phyloP scores from a whole-genome alignment of 805 yeast species.

The Metschnikowia dekortorum region DNA sequence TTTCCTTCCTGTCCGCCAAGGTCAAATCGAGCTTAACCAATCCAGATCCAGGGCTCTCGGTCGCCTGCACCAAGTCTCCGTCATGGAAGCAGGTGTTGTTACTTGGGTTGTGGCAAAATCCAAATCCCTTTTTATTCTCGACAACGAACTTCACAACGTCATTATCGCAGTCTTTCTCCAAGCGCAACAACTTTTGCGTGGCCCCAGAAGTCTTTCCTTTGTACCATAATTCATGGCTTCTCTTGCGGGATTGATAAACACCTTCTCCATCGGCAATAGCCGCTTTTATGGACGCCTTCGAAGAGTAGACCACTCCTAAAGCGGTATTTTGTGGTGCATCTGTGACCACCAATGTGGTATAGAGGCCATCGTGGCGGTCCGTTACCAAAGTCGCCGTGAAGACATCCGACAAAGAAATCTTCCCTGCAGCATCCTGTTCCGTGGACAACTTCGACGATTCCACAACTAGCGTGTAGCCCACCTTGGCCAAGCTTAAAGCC shows the following conservation, averaged over 20 bases:
- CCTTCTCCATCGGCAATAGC: conserved; percentile 82
- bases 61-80: conserved; percentile 26
- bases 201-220: conserved; percentile 98
- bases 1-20: conserved; percentile 52
- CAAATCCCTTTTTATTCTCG: conserved; percentile 70
- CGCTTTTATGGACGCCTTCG: conserved; percentile 71
- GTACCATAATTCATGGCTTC: conserved; percentile 81
- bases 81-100: conserved; percentile 67
- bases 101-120: conserved; percentile 87
- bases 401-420: conserved; percentile 39
- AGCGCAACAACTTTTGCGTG: conserved; percentile 65
- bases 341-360: conserved; percentile 75
- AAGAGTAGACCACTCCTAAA: conserved; percentile 89
- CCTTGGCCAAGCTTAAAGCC: conserved; percentile 25
- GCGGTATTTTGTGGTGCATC: conserved; percentile 50
- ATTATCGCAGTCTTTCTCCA: conserved; percentile 85
- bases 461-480: conserved; percentile 36
- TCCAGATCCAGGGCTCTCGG: conserved; percentile 57
- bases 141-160: conserved; percentile 88
- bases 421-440: conserved; percentile 17
- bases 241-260: conserved; percentile 86
- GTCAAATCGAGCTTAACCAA: conserved; percentile 63
- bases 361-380: conserved; percentile 84
- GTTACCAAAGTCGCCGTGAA: conserved; percentile 56
- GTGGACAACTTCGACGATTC: conserved; percentile 25